Evolutionary conservation across 495 filamentous ascomycete species (phyloP).

Genomic region (Schizothecium vesticola): DNA sequence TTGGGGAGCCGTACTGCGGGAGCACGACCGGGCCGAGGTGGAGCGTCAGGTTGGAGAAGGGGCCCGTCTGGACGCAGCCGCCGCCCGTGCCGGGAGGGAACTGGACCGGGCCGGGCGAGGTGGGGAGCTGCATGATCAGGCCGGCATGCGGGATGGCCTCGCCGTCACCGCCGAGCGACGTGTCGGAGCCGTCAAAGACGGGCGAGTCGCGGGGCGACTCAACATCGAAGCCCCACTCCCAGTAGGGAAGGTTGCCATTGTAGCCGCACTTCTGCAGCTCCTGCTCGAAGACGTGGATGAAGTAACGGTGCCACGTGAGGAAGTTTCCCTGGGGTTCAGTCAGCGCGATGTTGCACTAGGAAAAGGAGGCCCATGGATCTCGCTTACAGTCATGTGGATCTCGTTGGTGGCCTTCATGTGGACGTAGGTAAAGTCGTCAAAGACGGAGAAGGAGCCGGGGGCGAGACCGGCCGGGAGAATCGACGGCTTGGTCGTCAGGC

Average conservation of each 20-base stretch:
- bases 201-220: conserved; percentile 46
- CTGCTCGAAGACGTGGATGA: conserved; percentile 57
- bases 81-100: conserved; percentile 54
- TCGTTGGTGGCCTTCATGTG: conserved; percentile 57
- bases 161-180: conserved; percentile 59
- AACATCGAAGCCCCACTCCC: conserved; percentile 58
- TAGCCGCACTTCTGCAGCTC: conserved; percentile 68
- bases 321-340: conserved; percentile 47
- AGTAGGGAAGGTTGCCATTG: conserved; percentile 48
- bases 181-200: conserved; percentile 57
- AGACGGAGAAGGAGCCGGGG: conserved; percentile 19
- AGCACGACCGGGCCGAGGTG: conserved; percentile 49
- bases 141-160: conserved; percentile 28
- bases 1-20: conserved; percentile 9
- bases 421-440: conserved; percentile 65
- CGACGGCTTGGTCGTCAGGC: conserved; percentile 53
- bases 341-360: not conserved
- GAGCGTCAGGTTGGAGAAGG: conserved; percentile 46
- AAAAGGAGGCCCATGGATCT: too few relatives aligned
- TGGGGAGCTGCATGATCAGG: conserved; percentile 7
- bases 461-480: conserved; percentile 23
- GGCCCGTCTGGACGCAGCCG: conserved; percentile 58
- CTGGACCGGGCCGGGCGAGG: conserved; percentile 1
- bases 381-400: conserved; percentile 53
- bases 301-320: conserved; percentile 68